phyloP scores from a whole-genome alignment of 2,329 filamentous ascomycete genomes.

The Tolypocladium endophyticum region DNA sequence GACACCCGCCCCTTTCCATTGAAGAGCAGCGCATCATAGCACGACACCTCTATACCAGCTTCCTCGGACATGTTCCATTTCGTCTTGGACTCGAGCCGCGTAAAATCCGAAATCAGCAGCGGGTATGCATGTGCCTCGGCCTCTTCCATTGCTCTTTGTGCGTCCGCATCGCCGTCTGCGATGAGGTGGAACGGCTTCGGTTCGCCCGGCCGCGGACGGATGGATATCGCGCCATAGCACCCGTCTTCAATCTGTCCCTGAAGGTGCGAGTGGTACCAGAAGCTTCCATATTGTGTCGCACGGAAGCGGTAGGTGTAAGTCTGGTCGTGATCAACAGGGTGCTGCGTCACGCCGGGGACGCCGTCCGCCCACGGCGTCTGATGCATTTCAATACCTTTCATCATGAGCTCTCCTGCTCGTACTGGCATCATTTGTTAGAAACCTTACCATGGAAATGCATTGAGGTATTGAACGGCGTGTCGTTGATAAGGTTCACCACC shows the following conservation, averaged over 20 bases:
- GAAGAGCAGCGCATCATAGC: conserved; percentile 50
- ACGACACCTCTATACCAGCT: conserved; percentile 38
- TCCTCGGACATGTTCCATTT: conserved; percentile 31
- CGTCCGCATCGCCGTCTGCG: conserved; percentile 15
- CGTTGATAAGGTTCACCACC: too few relatives aligned
- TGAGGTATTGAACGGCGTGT: too few relatives aligned
- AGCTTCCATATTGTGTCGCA: conserved; percentile 46
- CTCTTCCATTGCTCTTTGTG: conserved; percentile 30
- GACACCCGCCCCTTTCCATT: conserved; percentile 50
- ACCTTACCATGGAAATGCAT: too few relatives aligned
- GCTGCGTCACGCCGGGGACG: too few relatives aligned
- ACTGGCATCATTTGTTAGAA: too few relatives aligned
- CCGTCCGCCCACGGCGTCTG: too few relatives aligned
- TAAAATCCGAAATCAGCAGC: conserved; percentile 46
- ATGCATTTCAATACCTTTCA: too few relatives aligned
- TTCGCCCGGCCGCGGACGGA: conserved; percentile 23
- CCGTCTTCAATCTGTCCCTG: conserved; percentile 49
- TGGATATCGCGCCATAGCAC: conserved; percentile 43
- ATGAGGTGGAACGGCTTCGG: conserved; percentile 40
- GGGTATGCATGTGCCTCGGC: conserved; percentile 37
- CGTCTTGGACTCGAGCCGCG: conserved; percentile 39
- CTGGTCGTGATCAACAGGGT: too few relatives aligned
- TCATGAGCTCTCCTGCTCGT: too few relatives aligned
- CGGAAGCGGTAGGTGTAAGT: conserved; percentile 35
- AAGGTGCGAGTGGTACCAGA: conserved; percentile 52